Evolutionary conservation across 331 rosid species (phyloP).

Genomic region (Quercus phellos): DNA sequence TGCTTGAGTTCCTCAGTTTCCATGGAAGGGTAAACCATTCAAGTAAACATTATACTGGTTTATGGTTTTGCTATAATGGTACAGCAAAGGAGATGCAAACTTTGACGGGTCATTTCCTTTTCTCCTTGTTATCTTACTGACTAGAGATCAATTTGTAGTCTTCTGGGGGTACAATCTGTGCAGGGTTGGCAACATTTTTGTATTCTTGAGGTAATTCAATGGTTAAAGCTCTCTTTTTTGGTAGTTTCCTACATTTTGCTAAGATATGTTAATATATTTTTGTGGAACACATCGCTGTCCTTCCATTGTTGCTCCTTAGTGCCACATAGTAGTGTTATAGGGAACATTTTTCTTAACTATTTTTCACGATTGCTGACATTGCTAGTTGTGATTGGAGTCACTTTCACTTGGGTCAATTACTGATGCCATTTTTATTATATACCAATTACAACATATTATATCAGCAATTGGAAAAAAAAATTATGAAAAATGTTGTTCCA

Average conservation of each 20-base stretch:
- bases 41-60: background rate
- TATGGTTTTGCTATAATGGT: conserved; percentile 28
- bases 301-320: too few relatives aligned
- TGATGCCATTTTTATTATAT: too few relatives aligned
- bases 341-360: too few relatives aligned
- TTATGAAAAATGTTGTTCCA: too few relatives aligned
- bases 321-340: too few relatives aligned
- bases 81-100: conserved; percentile 28
- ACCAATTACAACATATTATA: too few relatives aligned
- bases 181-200: conserved; percentile 13
- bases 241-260: conserved; percentile 4
- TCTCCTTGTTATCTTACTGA: conserved; percentile 8
- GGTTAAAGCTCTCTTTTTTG: conserved; percentile 2
- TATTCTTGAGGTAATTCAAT: conserved; percentile 10
- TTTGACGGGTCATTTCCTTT: conserved; percentile 22
- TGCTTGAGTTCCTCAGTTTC: conserved; percentile 22
- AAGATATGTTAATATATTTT: background rate
- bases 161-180: conserved; percentile 7
- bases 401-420: too few relatives aligned
- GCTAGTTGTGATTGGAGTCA: too few relatives aligned
- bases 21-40: conserved; percentile 3
- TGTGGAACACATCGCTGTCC: background rate
- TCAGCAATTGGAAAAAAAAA: too few relatives aligned
- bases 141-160: conserved; percentile 9
- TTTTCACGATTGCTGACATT: too few relatives aligned